Percentiles rank a stretch among this genome's conserved stretches.
Conservation (phyloP, 2,329 filamentous ascomycete genomes). For the Talaromyces sp. region DNA sequence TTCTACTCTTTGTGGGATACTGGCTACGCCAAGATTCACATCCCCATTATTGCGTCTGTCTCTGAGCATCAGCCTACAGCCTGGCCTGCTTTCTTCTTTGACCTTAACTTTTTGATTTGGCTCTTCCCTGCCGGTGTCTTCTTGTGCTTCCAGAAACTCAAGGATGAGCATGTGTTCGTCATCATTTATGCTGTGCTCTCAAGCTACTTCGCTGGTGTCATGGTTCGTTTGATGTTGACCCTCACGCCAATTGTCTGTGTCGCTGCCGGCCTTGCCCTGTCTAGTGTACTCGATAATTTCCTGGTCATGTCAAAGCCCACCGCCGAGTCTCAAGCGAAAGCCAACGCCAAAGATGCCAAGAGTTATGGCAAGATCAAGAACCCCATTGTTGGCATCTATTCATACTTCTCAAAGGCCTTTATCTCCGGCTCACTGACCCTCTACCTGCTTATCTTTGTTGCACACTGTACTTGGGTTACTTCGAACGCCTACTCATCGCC, state of each 20-base stretch:
- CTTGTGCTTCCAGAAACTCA: slow-evolving; percentile 91
- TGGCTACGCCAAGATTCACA: slow-evolving; percentile 97
- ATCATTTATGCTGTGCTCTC: slow-evolving; percentile 96
- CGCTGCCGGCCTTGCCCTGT: slow-evolving; percentile 84
- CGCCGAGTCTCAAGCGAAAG: slow-evolving; percentile 44
- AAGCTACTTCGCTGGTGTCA: slow-evolving; percentile 98
- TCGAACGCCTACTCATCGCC: slow-evolving; percentile 98
- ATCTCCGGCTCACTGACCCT: slow-evolving; percentile 72
- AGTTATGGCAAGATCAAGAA: slow-evolving; percentile 69
- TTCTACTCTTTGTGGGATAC: slow-evolving; percentile 99
- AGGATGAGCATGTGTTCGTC: slow-evolving; percentile 96
- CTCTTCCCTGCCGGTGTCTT: slow-evolving; percentile 98
- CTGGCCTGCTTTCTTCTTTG: slow-evolving; percentile 99
- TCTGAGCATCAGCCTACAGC: slow-evolving; percentile 98
- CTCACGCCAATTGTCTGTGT: slow-evolving; percentile 96
- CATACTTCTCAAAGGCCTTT: slow-evolving; percentile 74
- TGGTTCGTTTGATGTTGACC: slow-evolving; percentile 98
- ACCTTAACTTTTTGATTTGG: slow-evolving; percentile 98
- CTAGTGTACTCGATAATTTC: slow-evolving; percentile 86
- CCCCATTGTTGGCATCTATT: slow-evolving; percentile 83
- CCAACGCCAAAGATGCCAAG: slow-evolving; percentile 39
- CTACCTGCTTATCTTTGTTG: slow-evolving; percentile 90
- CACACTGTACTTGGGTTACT: slow-evolving; percentile 99
- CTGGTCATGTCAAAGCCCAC: slow-evolving; percentile 67
- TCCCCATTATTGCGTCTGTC: slow-evolving; percentile 99